phyloP scores from a whole-genome alignment of 1,284 basidiomycete genomes.

The Sporisorium reilianum region DNA sequence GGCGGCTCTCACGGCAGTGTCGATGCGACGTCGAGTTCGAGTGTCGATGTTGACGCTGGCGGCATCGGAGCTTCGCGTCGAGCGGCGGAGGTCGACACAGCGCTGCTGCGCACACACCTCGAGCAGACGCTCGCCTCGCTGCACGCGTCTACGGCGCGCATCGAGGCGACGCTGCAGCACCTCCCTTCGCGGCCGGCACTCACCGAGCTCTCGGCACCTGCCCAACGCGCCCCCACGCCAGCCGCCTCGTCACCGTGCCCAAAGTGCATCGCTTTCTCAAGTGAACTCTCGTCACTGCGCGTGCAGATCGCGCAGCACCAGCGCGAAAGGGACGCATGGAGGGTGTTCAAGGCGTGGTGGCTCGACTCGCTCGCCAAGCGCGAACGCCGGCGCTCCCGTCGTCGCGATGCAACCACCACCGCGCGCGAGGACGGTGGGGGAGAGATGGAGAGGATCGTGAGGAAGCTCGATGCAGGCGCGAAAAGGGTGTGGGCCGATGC shows the following conservation, averaged over 20 bases:
- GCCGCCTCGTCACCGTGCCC: not conserved
- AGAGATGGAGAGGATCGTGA: not conserved
- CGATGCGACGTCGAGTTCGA: no score
- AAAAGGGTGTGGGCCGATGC: constrained; percentile 11
- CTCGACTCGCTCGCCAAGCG: constrained; percentile 18
- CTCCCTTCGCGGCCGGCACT: constrained; percentile 4
- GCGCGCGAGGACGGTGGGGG: no score
- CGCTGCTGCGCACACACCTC: not conserved
- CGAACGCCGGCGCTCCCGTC: no score
- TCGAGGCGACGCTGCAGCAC: not conserved
- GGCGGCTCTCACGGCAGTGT: not conserved
- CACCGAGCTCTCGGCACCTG: not conserved
- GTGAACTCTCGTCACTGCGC: constrained; percentile 7
- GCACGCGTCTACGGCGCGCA: not conserved
- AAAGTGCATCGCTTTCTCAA: not conserved
- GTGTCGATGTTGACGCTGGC: no score
- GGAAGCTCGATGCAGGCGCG: constrained; percentile 1
- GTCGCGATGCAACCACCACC: no score
- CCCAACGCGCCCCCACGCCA: constrained; percentile 2
- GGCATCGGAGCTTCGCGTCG: no score
- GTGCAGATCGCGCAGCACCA: constrained; percentile 1
- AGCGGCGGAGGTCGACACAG: no score
- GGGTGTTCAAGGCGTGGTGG: constrained; percentile 44
- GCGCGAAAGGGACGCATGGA: constrained; percentile 28
- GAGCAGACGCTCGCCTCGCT: constrained; percentile 7